A percentile compares a stretch with the other conserved stretches of the same genome.
These are phyloP conservation scores for Paramecium caudatum DNA, from an alignment of 73 alveolate species.

Conservation along the genomic window DNA sequence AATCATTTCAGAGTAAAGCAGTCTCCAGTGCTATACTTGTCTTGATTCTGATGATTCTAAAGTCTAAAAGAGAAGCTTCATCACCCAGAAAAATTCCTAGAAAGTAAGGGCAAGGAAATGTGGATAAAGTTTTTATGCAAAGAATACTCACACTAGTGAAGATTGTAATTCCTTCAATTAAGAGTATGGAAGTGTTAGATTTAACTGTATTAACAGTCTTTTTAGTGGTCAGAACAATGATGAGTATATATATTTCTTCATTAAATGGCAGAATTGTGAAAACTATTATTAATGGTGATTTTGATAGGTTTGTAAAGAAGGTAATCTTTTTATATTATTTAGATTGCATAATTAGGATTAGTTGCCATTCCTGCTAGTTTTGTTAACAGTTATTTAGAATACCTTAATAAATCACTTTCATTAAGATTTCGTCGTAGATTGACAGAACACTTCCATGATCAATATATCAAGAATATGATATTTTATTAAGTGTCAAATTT, in stretches of 20 bases:
- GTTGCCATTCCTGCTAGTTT: conserved; percentile 92
- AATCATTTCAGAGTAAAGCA: conserved; percentile 27
- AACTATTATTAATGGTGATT: conserved; percentile 86
- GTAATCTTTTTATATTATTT: conserved; percentile 29
- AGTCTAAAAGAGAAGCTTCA: conserved; percentile 38
- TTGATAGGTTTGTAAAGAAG: conserved; percentile 71
- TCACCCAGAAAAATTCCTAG: conserved; percentile 56
- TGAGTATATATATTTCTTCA: conserved; percentile 90
- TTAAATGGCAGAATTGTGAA: conserved; percentile 92
- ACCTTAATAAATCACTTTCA: conserved; percentile 84
- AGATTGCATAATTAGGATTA: conserved; percentile 81
- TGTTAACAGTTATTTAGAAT: conserved; percentile 90
- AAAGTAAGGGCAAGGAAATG: conserved; percentile 82
- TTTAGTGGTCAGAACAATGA: conserved; percentile 81
- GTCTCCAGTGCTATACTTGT: conserved; percentile 5
- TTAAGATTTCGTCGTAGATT: conserved; percentile 86
- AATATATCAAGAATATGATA: conserved; percentile 87
- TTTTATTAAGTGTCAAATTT: conserved; percentile 87
- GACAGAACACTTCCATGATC: conserved; percentile 83
- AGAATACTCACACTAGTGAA: conserved; percentile 81
- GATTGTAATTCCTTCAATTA: conserved; percentile 87
- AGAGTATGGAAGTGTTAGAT: conserved; percentile 80
- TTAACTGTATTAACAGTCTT: conserved; percentile 80
- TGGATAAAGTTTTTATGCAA: conserved; percentile 84
- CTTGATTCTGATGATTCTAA: conserved; percentile 5